These are phyloP conservation scores for Rhodotorula sp. DNA, from an alignment of 1,284 basidiomycete species.

Conservation along the genomic window DNA sequence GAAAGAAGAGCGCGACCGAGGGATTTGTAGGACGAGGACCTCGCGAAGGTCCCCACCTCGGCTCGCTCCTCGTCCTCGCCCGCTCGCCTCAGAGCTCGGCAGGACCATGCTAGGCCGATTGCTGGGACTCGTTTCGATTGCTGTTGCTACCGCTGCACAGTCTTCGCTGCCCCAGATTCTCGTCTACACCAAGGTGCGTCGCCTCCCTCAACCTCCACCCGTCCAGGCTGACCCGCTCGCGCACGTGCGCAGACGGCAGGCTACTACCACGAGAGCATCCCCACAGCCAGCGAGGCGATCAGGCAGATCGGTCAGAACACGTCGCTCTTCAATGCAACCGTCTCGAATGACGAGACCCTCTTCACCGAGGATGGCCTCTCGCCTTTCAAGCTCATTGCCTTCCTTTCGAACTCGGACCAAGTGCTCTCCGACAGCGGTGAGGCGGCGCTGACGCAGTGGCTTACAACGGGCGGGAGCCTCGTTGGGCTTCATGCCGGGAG, in stretches of 20 bases:
- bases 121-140: neutral
- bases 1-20: neutral
- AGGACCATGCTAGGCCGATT: neutral
- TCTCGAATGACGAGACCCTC: slow-evolving; percentile 23
- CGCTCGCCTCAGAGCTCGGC: neutral
- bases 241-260: slow-evolving; percentile 4
- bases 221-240: neutral
- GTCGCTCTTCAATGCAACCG: slow-evolving; percentile 22
- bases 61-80: neutral
- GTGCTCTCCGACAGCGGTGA: slow-evolving; percentile 20
- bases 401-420: slow-evolving; percentile 31
- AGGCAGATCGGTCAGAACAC: slow-evolving; percentile 6
- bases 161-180: slow-evolving; percentile 6
- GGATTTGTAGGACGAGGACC: neutral
- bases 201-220: neutral
- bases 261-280: slow-evolving; percentile 35
- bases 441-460: slow-evolving; percentile 31
- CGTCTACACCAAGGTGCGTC: slow-evolving; percentile 12
- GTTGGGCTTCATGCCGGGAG: slow-evolving; percentile 37
- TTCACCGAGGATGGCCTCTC: slow-evolving; percentile 21
- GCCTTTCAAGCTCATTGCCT: slow-evolving; percentile 33
- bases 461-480: slow-evolving; percentile 16
- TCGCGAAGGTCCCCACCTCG: neutral
- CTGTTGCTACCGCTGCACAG: neutral
- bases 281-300: slow-evolving; percentile 27